phyloP scores from a whole-genome alignment of 805 yeast species.

The Wickerhamomyces bisporus region DNA sequence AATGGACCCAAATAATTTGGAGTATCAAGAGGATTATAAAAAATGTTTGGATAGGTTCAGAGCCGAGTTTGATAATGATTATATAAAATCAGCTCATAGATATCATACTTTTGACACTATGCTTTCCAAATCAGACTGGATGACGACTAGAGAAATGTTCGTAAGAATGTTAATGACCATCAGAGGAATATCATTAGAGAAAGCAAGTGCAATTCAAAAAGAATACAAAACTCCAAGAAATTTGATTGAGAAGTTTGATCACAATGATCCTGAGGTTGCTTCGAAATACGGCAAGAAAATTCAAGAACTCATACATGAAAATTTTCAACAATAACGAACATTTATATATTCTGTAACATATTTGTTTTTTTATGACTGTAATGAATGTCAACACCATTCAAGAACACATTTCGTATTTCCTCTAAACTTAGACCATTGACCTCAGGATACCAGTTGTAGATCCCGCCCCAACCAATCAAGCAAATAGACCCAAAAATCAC shows the following conservation, averaged over 20 bases:
- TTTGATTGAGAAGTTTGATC: conserved; percentile 45
- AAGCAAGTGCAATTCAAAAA: conserved; percentile 73
- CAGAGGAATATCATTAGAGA: conserved; percentile 78
- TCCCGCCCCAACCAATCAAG: conserved; percentile 33
- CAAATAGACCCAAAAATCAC: conserved; percentile 29
- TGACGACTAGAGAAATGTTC: conserved; percentile 72
- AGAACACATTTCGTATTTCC: conserved; percentile 35
- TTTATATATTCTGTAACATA: not conserved
- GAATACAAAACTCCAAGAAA: conserved; percentile 63
- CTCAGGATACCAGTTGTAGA: conserved; percentile 37
- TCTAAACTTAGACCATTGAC: conserved; percentile 40
- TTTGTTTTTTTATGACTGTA: conserved; percentile 13
- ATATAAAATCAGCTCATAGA: conserved; percentile 38
- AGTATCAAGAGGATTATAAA: conserved; percentile 47
- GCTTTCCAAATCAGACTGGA: conserved; percentile 62
- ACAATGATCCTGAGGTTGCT: conserved; percentile 15
- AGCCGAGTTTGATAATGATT: conserved; percentile 33
- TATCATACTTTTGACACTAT: conserved; percentile 57
- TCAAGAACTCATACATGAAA: conserved; percentile 15
- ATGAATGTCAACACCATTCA: conserved; percentile 34
- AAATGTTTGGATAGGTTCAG: conserved; percentile 38
- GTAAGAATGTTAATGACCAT: conserved; percentile 72
- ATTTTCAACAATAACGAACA: conserved; percentile 4
- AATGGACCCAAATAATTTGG: conserved; percentile 44
- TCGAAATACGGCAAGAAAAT: conserved; percentile 28